Conservation (phyloP, 352 stramenopile species). For the Blastocystis sp. region DNA sequence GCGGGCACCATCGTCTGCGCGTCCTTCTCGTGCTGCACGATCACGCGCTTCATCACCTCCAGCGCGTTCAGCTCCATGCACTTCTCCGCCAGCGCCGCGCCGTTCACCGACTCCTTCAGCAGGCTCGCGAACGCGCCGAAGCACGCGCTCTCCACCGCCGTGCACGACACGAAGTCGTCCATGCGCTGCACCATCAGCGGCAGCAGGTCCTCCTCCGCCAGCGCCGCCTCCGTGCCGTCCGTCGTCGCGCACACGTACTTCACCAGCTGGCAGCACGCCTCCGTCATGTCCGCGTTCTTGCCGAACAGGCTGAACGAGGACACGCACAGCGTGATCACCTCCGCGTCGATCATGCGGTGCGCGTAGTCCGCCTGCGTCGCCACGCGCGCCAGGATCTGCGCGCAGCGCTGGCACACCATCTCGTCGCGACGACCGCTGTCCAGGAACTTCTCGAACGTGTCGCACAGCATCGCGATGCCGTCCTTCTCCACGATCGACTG, state of each 20-base stretch:
- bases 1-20: background rate
- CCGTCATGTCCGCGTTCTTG: constrained; percentile 26
- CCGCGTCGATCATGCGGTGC: constrained; percentile 10
- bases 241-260: constrained; percentile 11
- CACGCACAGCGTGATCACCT: constrained; percentile 56
- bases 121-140: constrained; percentile 30
- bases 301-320: constrained; percentile 51
- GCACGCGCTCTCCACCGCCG: constrained; percentile 30
- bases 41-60: constrained; percentile 35
- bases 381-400: constrained; percentile 42
- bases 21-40: constrained; percentile 3
- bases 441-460: constrained; percentile 64
- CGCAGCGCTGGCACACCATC: constrained; percentile 65
- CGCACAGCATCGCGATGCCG: constrained; percentile 39
- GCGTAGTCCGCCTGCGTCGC: constrained; percentile 14
- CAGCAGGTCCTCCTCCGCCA: constrained; percentile 40
- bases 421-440: constrained; percentile 32
- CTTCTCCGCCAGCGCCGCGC: background rate
- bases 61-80: constrained; percentile 44
- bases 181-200: constrained; percentile 50
- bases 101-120: constrained; percentile 18
- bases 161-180: constrained; percentile 12
- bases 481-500: constrained; percentile 62
- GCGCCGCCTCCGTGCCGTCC: background rate
- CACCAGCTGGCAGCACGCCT: constrained; percentile 5